Evolutionary conservation across 371 early-diverging fungal genomes (phyloP).

Genomic region (Mucor piriformis): DNA sequence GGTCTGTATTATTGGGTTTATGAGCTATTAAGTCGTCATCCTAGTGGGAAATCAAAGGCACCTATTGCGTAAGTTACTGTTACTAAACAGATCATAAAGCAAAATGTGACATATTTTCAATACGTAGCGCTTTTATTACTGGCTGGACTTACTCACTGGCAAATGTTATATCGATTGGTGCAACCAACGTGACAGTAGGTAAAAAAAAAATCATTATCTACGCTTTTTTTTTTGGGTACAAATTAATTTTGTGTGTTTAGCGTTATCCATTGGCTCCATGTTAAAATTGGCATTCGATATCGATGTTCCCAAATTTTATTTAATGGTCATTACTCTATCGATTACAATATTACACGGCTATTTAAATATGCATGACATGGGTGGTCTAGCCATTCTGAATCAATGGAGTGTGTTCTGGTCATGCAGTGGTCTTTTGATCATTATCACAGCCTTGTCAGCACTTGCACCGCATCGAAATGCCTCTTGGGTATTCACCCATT

Average conservation of each 20-base stretch:
- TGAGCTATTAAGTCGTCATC: constrained; percentile 32
- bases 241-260: background rate
- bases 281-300: constrained; percentile 25
- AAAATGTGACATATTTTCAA: background rate
- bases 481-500: constrained; percentile 42
- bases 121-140: constrained; percentile 42
- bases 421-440: constrained; percentile 36
- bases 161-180: constrained; percentile 42
- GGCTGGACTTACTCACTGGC: constrained; percentile 50
- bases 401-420: constrained; percentile 51
- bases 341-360: constrained; percentile 35
- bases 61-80: constrained; percentile 34
- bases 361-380: constrained; percentile 33
- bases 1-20: constrained; percentile 69
- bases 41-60: constrained; percentile 20
- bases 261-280: constrained; percentile 33
- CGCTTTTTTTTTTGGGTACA: too few species aligned
- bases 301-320: constrained; percentile 18
- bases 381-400: constrained; percentile 32
- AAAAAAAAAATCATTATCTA: background rate
- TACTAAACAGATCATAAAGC: background rate
- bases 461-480: constrained; percentile 27
- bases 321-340: constrained; percentile 33
- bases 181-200: constrained; percentile 51
- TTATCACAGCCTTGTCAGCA: constrained; percentile 27